phyloP scores from a whole-genome alignment of 805 yeast genomes.

The Ogataea paraovalis region DNA sequence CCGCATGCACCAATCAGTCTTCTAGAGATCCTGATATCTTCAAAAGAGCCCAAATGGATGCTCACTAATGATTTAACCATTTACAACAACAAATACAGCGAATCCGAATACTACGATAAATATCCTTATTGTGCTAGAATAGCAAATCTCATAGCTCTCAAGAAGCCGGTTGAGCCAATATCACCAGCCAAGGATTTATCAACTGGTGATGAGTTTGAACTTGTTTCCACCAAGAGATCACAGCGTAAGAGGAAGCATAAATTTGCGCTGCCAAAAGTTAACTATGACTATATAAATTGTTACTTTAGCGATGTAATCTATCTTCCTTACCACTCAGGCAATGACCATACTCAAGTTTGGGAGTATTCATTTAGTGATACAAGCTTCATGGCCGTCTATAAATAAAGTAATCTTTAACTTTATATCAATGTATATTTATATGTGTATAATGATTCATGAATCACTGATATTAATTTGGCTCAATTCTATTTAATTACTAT shows the following conservation, averaged over 20 bases:
- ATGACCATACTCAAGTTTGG: slow-evolving; percentile 18
- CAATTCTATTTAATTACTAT: slow-evolving; percentile 31
- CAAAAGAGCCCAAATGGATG: slow-evolving; percentile 22
- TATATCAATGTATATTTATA: neutral
- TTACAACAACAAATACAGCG: slow-evolving; percentile 26
- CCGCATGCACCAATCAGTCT: slow-evolving; percentile 33
- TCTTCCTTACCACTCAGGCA: slow-evolving; percentile 4
- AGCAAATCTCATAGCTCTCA: slow-evolving; percentile 6
- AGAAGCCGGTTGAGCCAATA: neutral
- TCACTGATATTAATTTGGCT: neutral
- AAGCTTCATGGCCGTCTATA: slow-evolving; percentile 10
- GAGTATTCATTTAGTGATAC: slow-evolving; percentile 27
- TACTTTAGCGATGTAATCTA: slow-evolving; percentile 12
- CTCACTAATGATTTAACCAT: slow-evolving; percentile 30
- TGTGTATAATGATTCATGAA: neutral
- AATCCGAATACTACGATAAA: slow-evolving; percentile 21
- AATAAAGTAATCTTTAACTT: neutral
- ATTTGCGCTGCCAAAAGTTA: slow-evolving; percentile 6
- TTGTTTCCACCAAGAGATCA: slow-evolving; percentile 6
- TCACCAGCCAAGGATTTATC: neutral
- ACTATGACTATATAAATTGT: slow-evolving; percentile 13
- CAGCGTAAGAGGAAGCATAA: slow-evolving; percentile 12
- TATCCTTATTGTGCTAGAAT: slow-evolving; percentile 29
- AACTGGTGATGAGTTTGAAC: slow-evolving; percentile 14
- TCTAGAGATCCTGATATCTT: slow-evolving; percentile 23